Conservation (phyloP, 2,329 filamentous ascomycete genomes). For the Verticillium isaacii region DNA sequence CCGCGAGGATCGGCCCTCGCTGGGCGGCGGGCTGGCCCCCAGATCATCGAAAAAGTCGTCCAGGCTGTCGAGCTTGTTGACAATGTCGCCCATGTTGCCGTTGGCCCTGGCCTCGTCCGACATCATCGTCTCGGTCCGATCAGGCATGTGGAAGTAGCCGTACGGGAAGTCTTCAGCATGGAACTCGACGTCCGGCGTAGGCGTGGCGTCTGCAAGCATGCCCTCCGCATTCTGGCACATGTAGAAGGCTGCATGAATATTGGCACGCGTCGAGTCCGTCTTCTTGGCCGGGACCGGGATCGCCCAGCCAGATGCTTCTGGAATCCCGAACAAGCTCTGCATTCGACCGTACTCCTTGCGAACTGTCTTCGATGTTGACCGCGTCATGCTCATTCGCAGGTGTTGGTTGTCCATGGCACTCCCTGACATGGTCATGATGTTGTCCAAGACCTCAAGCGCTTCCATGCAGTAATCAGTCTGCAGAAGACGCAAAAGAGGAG, state of each 20-base stretch:
- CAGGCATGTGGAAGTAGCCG: slow-evolving; percentile 67
- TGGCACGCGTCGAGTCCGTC: slow-evolving; percentile 78
- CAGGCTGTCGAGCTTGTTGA: slow-evolving; percentile 72
- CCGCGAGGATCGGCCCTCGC: slow-evolving; percentile 56
- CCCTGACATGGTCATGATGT: slow-evolving; percentile 90
- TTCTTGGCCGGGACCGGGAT: slow-evolving; percentile 90
- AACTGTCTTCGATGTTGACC: slow-evolving; percentile 76
- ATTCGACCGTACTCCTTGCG: slow-evolving; percentile 94
- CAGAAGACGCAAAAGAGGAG: slow-evolving; percentile 79
- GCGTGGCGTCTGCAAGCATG: slow-evolving; percentile 51
- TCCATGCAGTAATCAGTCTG: slow-evolving; percentile 94
- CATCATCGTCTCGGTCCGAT: slow-evolving; percentile 86
- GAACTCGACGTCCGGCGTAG: slow-evolving; percentile 87
- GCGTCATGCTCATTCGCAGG: slow-evolving; percentile 96
- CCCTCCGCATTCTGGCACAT: slow-evolving; percentile 73
- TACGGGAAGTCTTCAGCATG: slow-evolving; percentile 83
- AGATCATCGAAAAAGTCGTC: slow-evolving; percentile 79
- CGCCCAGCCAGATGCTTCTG: slow-evolving; percentile 92
- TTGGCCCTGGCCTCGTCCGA: slow-evolving; percentile 75
- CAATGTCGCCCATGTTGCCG: slow-evolving; percentile 74
- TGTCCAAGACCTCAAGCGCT: slow-evolving; percentile 85
- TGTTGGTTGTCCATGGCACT: slow-evolving; percentile 92
- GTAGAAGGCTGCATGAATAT: slow-evolving; percentile 95
- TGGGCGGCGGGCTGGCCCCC: slow-evolving; percentile 51
- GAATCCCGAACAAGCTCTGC: slow-evolving; percentile 93